A percentile compares a stretch with the other conserved stretches of the same genome.
Evolutionary conservation across 2,329 filamentous ascomycete species (phyloP).

Genomic region (Coleophoma crateriformis): DNA sequence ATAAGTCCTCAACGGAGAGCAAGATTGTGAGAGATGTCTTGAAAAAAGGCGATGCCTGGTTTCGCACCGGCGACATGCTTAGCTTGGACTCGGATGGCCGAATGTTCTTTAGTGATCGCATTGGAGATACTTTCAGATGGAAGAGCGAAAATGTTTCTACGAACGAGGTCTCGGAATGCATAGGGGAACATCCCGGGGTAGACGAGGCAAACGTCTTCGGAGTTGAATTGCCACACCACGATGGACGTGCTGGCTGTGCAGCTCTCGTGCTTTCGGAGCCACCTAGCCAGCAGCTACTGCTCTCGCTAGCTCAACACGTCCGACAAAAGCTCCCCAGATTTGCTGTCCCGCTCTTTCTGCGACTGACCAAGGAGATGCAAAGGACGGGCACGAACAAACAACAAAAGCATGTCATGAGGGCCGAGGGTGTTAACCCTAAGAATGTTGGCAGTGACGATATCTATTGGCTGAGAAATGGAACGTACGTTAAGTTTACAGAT

Average conservation of each 20-base stretch:
- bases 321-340: slow-evolving; percentile 59
- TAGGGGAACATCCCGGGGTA: slow-evolving; percentile 62
- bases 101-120: slow-evolving; percentile 75
- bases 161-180: slow-evolving; percentile 70
- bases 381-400: slow-evolving; percentile 86
- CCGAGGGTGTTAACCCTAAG: slow-evolving; percentile 65
- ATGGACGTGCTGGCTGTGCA: slow-evolving; percentile 79
- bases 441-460: slow-evolving; percentile 42
- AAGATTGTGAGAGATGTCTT: slow-evolving; percentile 75
- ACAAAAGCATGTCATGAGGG: slow-evolving; percentile 70
- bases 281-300: slow-evolving; percentile 39
- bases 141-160: slow-evolving; percentile 82
- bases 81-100: slow-evolving; percentile 65
- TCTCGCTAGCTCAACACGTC: slow-evolving; percentile 57
- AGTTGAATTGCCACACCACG: slow-evolving; percentile 71
- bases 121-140: slow-evolving; percentile 75
- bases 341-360: slow-evolving; percentile 72
- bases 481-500: slow-evolving; percentile 62
- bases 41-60: slow-evolving; percentile 72
- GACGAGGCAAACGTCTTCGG: slow-evolving; percentile 84
- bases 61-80: slow-evolving; percentile 78
- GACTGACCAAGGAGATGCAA: slow-evolving; percentile 55
- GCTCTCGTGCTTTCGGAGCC: slow-evolving; percentile 57
- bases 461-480: slow-evolving; percentile 53
- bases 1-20: slow-evolving; percentile 60